Conservation (phyloP, 1,284 basidiomycete genomes). For the Puccinia triticina region DNA sequence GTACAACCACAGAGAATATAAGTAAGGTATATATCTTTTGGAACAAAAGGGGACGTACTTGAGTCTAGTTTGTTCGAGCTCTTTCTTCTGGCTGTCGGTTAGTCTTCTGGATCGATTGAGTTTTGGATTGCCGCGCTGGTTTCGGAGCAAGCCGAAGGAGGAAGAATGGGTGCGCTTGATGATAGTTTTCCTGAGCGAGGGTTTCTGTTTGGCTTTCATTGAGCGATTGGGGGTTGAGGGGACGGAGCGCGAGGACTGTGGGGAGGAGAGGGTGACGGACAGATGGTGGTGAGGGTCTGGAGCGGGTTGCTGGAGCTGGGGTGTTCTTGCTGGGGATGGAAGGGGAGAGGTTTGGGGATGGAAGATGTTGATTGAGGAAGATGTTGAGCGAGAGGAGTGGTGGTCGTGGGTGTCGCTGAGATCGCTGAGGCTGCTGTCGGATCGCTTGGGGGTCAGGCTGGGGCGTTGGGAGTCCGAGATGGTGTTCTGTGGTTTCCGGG, state of each 20-base stretch:
- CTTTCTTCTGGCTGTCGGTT: constrained; percentile 32
- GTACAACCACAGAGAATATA: neutral
- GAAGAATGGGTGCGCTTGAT: constrained; percentile 22
- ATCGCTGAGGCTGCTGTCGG: constrained; percentile 41
- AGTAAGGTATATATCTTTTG: too few species aligned
- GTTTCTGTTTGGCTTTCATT: neutral
- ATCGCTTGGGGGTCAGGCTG: constrained; percentile 6
- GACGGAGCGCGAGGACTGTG: neutral
- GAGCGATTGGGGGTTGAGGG: neutral
- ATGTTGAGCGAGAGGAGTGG: constrained; percentile 10
- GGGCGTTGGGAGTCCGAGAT: neutral
- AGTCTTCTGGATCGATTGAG: constrained; percentile 30
- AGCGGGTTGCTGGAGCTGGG: neutral
- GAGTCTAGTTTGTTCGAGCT: constrained; percentile 32
- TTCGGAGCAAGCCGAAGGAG: neutral
- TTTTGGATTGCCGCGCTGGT: neutral
- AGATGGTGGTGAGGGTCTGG: neutral
- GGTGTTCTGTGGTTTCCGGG: neutral
- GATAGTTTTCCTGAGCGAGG: constrained; percentile 14
- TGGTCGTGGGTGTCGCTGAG: constrained; percentile 26
- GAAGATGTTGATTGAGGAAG: neutral
- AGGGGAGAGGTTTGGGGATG: neutral
- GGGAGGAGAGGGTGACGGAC: neutral
- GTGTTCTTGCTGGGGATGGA: neutral
- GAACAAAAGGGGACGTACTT: constrained; percentile 25